These are phyloP conservation scores for Trichopus zeylanicus DNA, from an alignment of 116 monocot genomes.

Conservation along the genomic window DNA sequence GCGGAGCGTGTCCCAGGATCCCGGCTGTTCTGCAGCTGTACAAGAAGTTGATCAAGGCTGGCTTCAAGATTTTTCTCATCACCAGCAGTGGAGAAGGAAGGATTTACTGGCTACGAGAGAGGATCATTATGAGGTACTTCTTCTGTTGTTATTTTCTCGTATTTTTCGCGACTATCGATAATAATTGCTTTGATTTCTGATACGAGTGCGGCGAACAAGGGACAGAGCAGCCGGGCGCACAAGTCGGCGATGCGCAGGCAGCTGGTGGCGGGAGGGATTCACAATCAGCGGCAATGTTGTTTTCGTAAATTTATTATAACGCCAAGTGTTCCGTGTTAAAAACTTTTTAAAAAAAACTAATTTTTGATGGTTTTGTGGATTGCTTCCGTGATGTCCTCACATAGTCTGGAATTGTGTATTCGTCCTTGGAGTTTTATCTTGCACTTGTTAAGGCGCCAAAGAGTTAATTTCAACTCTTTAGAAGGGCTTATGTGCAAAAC, in stretches of 20 bases:
- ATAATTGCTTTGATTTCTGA: background rate
- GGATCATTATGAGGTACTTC: slow-evolving; percentile 55
- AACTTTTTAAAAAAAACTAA: too few relatives aligned
- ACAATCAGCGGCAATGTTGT: slow-evolving; percentile 18
- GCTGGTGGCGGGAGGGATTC: slow-evolving; percentile 15
- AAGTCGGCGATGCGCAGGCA: slow-evolving; percentile 14
- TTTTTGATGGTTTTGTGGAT: too few relatives aligned
- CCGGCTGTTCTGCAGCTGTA: slow-evolving; percentile 24
- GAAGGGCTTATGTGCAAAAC: too few relatives aligned
- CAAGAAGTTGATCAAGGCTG: slow-evolving; percentile 15
- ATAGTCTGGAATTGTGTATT: too few relatives aligned
- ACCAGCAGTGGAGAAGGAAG: slow-evolving; percentile 32
- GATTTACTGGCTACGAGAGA: slow-evolving; percentile 30
- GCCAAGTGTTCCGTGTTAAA: slow-evolving; percentile 30
- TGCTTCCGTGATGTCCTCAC: slow-evolving; percentile 19
- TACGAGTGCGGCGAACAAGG: slow-evolving; percentile 8
- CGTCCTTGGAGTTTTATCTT: too few relatives aligned
- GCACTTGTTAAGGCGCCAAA: too few relatives aligned
- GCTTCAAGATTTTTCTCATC: slow-evolving; percentile 38
- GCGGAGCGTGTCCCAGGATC: slow-evolving; percentile 23
- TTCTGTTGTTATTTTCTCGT: too few relatives aligned
- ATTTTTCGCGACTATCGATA: too few relatives aligned
- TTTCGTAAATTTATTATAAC: too few relatives aligned
- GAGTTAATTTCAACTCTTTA: too few relatives aligned
- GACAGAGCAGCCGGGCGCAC: slow-evolving; percentile 5